Conservation (phyloP, 148 eudicot genomes). For the Amaranthus palmeri region DNA sequence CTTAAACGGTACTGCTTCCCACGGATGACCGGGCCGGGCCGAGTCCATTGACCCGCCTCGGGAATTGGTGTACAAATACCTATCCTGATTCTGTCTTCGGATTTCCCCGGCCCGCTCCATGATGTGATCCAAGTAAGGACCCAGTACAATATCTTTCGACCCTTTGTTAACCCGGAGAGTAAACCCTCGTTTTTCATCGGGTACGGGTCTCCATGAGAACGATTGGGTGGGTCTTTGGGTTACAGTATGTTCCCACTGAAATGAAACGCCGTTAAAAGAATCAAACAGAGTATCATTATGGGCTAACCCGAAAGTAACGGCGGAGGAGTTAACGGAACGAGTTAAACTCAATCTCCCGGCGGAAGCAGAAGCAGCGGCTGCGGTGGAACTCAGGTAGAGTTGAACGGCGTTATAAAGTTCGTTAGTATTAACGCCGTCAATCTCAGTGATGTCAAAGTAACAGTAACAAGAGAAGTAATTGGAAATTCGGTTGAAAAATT, state of each 20-base stretch:
- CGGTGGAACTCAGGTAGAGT: conserved; percentile 60
- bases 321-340: conserved; percentile 61
- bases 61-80: conserved; percentile 73
- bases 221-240: conserved; percentile 51
- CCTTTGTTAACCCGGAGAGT: conserved; percentile 51
- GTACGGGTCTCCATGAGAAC: conserved; percentile 87
- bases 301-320: conserved; percentile 67
- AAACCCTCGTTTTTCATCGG: conserved; percentile 82
- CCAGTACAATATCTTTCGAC: conserved; percentile 34
- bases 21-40: conserved; percentile 60
- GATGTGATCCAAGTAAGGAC: conserved; percentile 57
- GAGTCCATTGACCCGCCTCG: conserved; percentile 67
- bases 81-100: conserved; percentile 50
- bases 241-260: conserved; percentile 85
- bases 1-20: conserved; percentile 96
- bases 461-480: conserved; percentile 60
- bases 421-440: conserved; percentile 95
- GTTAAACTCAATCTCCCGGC: conserved; percentile 61
- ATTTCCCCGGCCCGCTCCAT: conserved; percentile 58
- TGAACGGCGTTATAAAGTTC: conserved; percentile 95
- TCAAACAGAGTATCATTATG: conserved; percentile 72
- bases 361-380: conserved; percentile 32
- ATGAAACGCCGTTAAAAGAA: conserved; percentile 32
- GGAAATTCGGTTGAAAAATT: conserved; percentile 45
- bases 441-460: conserved; percentile 91